Evolutionary conservation across 2,329 filamentous ascomycete species (phyloP).

Genomic region (Davidsoniella australis): DNA sequence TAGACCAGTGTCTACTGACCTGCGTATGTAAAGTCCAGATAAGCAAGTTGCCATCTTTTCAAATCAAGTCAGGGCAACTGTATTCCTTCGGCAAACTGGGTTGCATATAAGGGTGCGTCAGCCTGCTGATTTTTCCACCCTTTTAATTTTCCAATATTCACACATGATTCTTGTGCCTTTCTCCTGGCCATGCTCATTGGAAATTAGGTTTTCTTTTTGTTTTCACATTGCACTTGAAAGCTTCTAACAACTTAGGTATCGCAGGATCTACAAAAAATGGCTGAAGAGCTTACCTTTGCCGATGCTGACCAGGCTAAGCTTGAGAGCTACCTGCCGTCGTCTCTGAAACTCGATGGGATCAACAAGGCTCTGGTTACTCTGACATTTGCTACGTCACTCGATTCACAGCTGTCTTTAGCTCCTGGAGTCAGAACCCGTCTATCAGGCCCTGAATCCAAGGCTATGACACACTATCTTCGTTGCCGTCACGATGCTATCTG

Average conservation of each 20-base stretch:
- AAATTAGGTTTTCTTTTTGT: too few species aligned
- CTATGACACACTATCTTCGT: slow-evolving; percentile 86
- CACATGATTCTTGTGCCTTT: too few species aligned
- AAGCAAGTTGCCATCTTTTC: too few species aligned
- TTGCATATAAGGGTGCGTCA: too few species aligned
- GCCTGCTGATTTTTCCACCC: too few species aligned
- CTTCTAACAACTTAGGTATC: not conserved
- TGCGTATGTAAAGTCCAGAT: too few species aligned
- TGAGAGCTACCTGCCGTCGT: slow-evolving; percentile 20
- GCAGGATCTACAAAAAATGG: slow-evolving; percentile 16
- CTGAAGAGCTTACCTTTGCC: slow-evolving; percentile 21
- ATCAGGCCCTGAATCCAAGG: slow-evolving; percentile 68
- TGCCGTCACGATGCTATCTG: slow-evolving; percentile 70
- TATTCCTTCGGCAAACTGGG: too few species aligned
- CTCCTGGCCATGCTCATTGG: too few species aligned
- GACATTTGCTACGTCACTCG: slow-evolving; percentile 82
- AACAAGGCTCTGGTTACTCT: slow-evolving; percentile 46
- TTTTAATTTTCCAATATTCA: too few species aligned
- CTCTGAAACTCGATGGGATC: not conserved
- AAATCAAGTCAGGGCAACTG: too few species aligned
- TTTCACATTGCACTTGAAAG: too few species aligned
- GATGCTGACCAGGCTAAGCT: slow-evolving; percentile 19
- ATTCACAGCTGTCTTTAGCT: slow-evolving; percentile 58
- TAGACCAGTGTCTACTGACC: too few species aligned
- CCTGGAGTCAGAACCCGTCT: slow-evolving; percentile 69